phyloP scores from a whole-genome alignment of 192 early-diverging fungal genomes.

The Backusella australiensis region DNA sequence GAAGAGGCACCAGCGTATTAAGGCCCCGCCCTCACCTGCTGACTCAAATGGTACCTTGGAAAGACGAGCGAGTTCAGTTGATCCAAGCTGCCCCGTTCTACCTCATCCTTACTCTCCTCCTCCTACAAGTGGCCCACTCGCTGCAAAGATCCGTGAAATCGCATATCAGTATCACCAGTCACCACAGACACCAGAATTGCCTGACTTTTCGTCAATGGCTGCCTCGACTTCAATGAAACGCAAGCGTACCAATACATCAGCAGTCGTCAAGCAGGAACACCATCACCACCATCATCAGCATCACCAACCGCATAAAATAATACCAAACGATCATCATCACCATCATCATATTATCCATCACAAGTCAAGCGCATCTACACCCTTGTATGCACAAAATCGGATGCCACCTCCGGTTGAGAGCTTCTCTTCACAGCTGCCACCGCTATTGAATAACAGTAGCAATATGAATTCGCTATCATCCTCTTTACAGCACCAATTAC shows the following conservation, averaged over 20 bases:
- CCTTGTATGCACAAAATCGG: neutral
- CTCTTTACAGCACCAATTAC: slow-evolving; percentile 1
- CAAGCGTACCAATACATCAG: slow-evolving; percentile 2
- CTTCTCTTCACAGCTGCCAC: slow-evolving; percentile 13
- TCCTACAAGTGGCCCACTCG: slow-evolving; percentile 9
- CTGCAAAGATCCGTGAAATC: slow-evolving; percentile 20
- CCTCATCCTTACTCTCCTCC: slow-evolving; percentile 1
- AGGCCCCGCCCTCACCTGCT: slow-evolving; percentile 16
- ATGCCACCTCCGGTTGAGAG: neutral
- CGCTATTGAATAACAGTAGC: neutral
- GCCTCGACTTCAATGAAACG: slow-evolving; percentile 25
- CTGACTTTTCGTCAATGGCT: slow-evolving; percentile 19
- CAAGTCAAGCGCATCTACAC: slow-evolving; percentile 11
- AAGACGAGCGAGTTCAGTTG: slow-evolving; percentile 5
- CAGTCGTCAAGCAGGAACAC: neutral
- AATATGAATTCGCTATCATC: neutral
- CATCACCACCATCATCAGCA: neutral
- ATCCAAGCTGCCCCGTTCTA: neutral
- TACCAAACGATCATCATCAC: neutral
- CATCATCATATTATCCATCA: neutral
- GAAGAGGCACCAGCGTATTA: slow-evolving; percentile 20
- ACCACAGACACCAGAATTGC: neutral
- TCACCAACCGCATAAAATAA: neutral
- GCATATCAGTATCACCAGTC: slow-evolving; percentile 3
- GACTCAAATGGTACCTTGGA: slow-evolving; percentile 14